Evolutionary conservation across 2,329 filamentous ascomycete species (phyloP).

Genomic region (Chaetomium sp.): DNA sequence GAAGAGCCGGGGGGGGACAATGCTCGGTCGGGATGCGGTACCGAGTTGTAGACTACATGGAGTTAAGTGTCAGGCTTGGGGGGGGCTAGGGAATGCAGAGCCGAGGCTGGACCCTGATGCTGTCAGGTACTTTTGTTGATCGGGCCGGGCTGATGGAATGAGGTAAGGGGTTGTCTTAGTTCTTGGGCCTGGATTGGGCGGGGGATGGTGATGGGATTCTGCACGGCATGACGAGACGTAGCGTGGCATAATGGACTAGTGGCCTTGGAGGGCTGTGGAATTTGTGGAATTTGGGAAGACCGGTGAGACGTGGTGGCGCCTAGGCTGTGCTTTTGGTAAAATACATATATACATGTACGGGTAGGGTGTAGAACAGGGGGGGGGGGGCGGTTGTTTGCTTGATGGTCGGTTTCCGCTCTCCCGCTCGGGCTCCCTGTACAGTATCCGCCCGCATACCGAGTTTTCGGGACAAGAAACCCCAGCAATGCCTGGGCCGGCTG

Average conservation of each 20-base stretch:
- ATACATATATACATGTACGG: neutral
- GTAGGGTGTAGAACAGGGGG: neutral
- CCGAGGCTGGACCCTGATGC: neutral
- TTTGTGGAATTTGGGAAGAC: neutral
- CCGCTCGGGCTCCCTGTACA: slow-evolving; percentile 16
- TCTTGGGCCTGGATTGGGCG: slow-evolving; percentile 2
- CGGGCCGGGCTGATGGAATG: neutral
- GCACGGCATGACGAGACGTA: slow-evolving; percentile 8
- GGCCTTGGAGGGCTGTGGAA: neutral
- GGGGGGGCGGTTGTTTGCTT: slow-evolving; percentile 5
- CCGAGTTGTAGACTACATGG: neutral
- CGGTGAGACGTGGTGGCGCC: slow-evolving; percentile 3
- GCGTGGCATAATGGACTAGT: slow-evolving; percentile 6
- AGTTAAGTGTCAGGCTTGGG: neutral
- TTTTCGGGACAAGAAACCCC: neutral
- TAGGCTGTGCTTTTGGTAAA: neutral
- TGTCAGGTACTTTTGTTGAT: neutral
- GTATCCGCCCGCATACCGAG: slow-evolving; percentile 7
- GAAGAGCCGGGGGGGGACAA: neutral
- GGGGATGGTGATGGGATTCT: neutral
- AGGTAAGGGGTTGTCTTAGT: slow-evolving; percentile 4
- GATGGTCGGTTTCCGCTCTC: neutral
- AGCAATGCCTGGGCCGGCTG: neutral
- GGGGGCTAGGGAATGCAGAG: neutral
- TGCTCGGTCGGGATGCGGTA: neutral